Evolutionary conservation across 2,329 filamentous ascomycete genomes (phyloP).

Genomic region (Neofusicoccum umdonicola): DNA sequence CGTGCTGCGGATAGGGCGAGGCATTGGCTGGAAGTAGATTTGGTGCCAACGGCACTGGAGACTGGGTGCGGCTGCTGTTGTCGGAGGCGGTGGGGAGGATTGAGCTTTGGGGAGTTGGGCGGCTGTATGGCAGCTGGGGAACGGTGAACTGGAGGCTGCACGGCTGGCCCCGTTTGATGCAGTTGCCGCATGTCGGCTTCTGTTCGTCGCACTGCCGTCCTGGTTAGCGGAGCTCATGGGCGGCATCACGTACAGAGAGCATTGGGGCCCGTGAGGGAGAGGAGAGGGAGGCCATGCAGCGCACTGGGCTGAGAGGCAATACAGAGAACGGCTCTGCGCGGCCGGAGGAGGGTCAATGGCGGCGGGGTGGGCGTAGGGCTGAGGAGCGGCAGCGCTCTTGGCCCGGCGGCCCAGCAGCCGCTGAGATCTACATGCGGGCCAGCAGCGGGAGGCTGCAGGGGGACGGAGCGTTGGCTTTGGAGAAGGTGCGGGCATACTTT

Average conservation of each 20-base stretch:
- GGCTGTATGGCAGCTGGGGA: constrained; percentile 18
- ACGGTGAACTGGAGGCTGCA: constrained; percentile 28
- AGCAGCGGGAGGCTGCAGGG: background rate
- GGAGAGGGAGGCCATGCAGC: no score
- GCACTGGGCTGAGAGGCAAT: no score
- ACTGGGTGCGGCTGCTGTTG: background rate
- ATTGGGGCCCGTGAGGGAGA: no score
- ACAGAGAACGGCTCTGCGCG: background rate
- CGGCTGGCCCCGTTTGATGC: constrained; percentile 28
- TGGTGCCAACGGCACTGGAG: background rate
- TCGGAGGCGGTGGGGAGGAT: background rate
- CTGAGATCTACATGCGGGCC: background rate
- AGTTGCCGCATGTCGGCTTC: constrained; percentile 30
- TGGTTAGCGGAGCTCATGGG: background rate
- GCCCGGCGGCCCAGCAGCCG: background rate
- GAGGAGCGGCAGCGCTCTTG: background rate
- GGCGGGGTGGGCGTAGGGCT: background rate
- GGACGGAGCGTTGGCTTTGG: no score
- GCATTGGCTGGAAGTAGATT: background rate
- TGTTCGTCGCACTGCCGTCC: constrained; percentile 29
- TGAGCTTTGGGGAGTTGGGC: background rate
- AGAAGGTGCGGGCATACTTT: constrained; percentile 7
- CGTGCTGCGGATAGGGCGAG: constrained; percentile 19
- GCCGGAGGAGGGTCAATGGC: background rate
- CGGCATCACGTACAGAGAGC: background rate